Base-by-base conservation (phyloP, 352 stramenopile species). In the Phytophthora ramorum region DNA sequence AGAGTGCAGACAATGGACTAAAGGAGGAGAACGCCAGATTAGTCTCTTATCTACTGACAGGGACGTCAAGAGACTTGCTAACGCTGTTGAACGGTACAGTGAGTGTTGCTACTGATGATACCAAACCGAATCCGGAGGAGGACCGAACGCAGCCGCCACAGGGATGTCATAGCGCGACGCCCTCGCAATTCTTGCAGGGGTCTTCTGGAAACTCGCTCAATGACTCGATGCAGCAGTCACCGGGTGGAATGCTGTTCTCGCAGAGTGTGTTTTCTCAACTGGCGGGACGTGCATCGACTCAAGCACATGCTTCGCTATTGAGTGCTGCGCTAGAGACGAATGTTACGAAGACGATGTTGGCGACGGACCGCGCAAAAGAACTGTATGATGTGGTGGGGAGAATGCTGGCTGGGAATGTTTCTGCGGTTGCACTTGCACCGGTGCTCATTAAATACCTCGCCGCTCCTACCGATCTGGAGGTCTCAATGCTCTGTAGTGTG, bases 221-320 rank as follows among this genome's bases (percentile, higher is more conserved):
- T 44, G 63, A 66, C 32, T 79, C 71, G 43, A 65, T 79, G 53
- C 63, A 57, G 32, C 61, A 73, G 14, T 73, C 63, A 7, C 22
- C 58, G 4, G 34, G 41, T 35, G 63, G 54, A 13, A 17, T 71
- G 7, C 53, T n/a, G 10, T 78, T 85, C 40, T 87, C 80, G 0
- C 80, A 87, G 32, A 89, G 76, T 57, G 79, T 89, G 8, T 87
- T 89, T 57, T 87, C 80, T 2, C 80, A 89, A 53, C 46, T 86
- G 17, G 65, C 69, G 2, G 76, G 53, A 3, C 79, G 71, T n/a
- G 60, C 76, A 9, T 69, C 63, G n/a, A 67, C 62, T 12, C 73
- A 83, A 55, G 71, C 64, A 0, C 72, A 77, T 24, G 67, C 78
- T 7, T 85, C 74, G 13, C 43, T 85, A n/a, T 45, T 73, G 9